phyloP scores from a whole-genome alignment of 345 rosid species.

The Populus deltoides region DNA sequence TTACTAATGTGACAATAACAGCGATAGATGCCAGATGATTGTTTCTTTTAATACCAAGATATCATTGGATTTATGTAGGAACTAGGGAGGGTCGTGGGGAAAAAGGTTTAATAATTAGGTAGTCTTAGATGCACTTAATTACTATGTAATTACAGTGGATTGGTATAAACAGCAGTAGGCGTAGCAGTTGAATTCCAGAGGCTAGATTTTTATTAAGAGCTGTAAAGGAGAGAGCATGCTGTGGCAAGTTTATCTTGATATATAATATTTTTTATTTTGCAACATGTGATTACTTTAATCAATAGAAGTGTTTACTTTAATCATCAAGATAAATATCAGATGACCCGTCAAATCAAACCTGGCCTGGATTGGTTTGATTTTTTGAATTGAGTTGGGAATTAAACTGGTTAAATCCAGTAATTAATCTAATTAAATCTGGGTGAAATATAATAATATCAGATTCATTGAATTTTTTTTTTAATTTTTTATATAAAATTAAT shows the following conservation, averaged over 20 bases:
- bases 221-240: not conserved
- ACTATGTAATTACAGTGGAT: not conserved
- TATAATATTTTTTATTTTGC: not conserved
- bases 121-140: not conserved
- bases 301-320: not conserved
- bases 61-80: not conserved
- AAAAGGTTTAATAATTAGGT: not conserved
- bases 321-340: not conserved
- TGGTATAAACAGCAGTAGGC: too few relatives aligned
- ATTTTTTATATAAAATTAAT: too few relatives aligned
- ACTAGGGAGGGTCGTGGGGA: not conserved
- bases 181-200: too few relatives aligned
- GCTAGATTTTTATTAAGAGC: not conserved
- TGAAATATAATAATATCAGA: too few relatives aligned
- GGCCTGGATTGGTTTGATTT: too few relatives aligned
- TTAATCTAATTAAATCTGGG: too few relatives aligned
- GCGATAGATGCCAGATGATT: not conserved
- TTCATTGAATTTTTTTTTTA: too few relatives aligned
- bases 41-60: too few relatives aligned
- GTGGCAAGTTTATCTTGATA: conserved; percentile 1
- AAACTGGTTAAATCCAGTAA: too few relatives aligned
- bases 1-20: not conserved
- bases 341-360: not conserved
- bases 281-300: not conserved
- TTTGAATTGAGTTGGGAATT: too few relatives aligned